Conservation (phyloP, 306 rosid species). For the Quercus berberidifolia region DNA sequence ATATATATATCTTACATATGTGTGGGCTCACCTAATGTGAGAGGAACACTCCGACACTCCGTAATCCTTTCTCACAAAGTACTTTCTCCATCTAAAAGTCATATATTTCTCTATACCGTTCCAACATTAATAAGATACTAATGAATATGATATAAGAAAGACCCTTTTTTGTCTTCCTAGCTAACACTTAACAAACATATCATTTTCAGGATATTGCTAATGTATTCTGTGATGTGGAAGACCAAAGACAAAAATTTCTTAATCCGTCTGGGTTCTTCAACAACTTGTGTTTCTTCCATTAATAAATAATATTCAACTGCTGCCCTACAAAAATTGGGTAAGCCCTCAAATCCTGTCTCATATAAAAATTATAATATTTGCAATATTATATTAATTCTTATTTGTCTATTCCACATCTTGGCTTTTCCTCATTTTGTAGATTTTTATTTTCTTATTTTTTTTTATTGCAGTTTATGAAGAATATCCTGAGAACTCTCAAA, state of each 20-base stretch:
- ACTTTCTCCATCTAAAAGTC: no score
- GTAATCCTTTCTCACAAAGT: no score
- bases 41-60: no score
- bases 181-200: constrained; percentile 24
- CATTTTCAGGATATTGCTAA: constrained; percentile 60
- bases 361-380: background rate
- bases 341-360: constrained; percentile 45
- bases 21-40: no score
- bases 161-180: background rate
- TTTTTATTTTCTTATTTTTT: constrained; percentile 7
- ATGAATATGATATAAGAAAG: background rate
- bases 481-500: background rate
- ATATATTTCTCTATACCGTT: no score
- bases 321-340: constrained; percentile 50
- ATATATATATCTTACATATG: background rate
- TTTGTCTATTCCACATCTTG: background rate
- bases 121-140: no score
- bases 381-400: background rate
- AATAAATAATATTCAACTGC: constrained; percentile 17
- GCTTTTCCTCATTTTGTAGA: constrained; percentile 14
- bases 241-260: constrained; percentile 68
- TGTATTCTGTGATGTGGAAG: constrained; percentile 71
- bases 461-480: constrained; percentile 16
- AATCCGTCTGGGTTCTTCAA: constrained; percentile 60
- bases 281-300: constrained; percentile 57